Percentiles rank a stretch among this genome's conserved stretches.
phyloP scores from a whole-genome alignment of 208 protist species.

The Leishmania tropica region DNA sequence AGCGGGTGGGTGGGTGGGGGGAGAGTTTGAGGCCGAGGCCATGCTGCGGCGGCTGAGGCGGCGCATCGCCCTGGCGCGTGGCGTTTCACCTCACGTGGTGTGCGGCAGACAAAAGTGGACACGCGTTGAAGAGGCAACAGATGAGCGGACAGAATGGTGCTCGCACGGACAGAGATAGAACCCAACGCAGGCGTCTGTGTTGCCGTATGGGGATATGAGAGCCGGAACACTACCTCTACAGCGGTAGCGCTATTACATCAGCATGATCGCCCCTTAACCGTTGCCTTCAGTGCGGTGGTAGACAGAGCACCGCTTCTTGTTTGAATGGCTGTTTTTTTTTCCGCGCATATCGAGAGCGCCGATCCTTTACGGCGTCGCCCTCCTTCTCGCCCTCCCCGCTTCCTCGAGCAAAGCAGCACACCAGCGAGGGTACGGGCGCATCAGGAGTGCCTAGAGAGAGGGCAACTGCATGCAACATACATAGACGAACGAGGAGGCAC shows the following conservation, averaged over 20 bases:
- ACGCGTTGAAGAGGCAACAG: not conserved
- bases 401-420: not conserved
- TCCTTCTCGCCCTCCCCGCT: not conserved
- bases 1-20: no score
- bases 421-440: not conserved
- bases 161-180: not conserved
- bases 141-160: not conserved
- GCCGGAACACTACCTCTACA: not conserved
- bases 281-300: not conserved
- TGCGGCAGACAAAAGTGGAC: not conserved
- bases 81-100: not conserved
- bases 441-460: no score
- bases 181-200: not conserved
- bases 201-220: no score
- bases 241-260: not conserved
- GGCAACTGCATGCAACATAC: no score
- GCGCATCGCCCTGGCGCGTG: not conserved
- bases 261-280: not conserved
- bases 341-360: no score
- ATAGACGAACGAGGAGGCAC: not conserved
- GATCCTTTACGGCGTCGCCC: not conserved
- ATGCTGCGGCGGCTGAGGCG: not conserved
- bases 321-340: not conserved
- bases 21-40: not conserved
- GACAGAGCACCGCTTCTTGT: not conserved